Evolutionary conservation across 495 filamentous ascomycete genomes (phyloP).

Genomic region (Xylaria acuta): DNA sequence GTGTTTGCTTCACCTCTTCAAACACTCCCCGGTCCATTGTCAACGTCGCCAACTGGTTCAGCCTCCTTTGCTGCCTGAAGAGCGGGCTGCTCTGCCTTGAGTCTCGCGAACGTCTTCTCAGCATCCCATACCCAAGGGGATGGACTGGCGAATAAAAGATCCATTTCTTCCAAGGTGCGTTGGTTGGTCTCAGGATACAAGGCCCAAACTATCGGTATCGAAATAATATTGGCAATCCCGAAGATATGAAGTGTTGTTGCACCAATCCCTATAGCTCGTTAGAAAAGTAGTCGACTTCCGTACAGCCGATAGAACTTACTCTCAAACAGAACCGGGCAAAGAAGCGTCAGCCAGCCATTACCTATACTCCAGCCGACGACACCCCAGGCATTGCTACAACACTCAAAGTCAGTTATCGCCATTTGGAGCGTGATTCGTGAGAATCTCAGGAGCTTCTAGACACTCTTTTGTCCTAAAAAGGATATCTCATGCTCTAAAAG

Average conservation of each 20-base stretch:
- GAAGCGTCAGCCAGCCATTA: constrained; percentile 69
- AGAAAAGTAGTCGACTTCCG: not conserved
- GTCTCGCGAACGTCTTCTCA: constrained; percentile 65
- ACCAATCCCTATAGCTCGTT: constrained; percentile 48
- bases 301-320: constrained; percentile 30
- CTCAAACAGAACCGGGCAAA: constrained; percentile 68
- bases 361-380: constrained; percentile 76
- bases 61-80: constrained; percentile 25
- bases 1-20: not conserved
- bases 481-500: too few species aligned
- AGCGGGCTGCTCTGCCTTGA: constrained; percentile 59
- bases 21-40: not conserved
- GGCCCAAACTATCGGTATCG: constrained; percentile 71
- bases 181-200: constrained; percentile 73
- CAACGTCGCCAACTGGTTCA: not conserved
- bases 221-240: constrained; percentile 65
- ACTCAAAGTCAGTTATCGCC: too few species aligned
- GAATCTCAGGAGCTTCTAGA: too few species aligned
- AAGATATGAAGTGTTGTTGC: constrained; percentile 75
- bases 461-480: too few species aligned
- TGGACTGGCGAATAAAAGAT: constrained; percentile 66
- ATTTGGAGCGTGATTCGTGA: too few species aligned
- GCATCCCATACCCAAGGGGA: constrained; percentile 70
- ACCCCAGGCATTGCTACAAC: constrained; percentile 79
- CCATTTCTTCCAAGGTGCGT: constrained; percentile 73